Base-by-base conservation (phyloP, 345 rosid genomes). In the Hevea brasiliensis region DNA sequence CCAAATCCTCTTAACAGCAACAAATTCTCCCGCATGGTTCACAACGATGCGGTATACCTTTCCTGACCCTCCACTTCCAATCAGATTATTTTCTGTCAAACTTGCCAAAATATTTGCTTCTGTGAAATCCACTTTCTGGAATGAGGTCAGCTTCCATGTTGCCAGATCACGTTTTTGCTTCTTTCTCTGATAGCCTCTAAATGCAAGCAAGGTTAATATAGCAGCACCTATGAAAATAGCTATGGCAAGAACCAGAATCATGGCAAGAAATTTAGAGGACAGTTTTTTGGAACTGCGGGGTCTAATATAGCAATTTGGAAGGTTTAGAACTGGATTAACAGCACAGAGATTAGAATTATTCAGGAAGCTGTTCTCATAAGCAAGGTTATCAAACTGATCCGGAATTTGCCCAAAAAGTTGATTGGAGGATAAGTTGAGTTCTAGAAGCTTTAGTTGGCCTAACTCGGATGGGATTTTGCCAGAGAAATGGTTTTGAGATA, bases 61-160 rank as follows among this genome's bases (percentile, higher is more conserved):
- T 20, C 98, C 99, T 1, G 96, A 89, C 21, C 98, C 98, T 3
- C 99, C 99, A 45, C 92, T 89, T 58, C 99, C 99, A 6, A 95
- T 85, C 80, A 90, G 81, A 65, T 89, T 90, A n/a, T 67, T 61
- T 45, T 95, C 99, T 67, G 84, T 85, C 83, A 95, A 74, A 67
- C 79, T 89, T 51, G 86, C 77, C 80, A 95, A 35, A 50, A 95
- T 83, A 73, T 79, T 83, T 6, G 80, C 87, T 71, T 86, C 89
- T 1, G 86, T 82, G 78, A 95, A 95, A 41, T 87, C 85, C 73
- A 92, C 75, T 56, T 77, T 81, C 32, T 92, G 97, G 76, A 94
- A 94, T 0, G 97, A 86, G 23, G 95, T 94, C 23, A 94, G 77
- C 84, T 90, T 90, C 97, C 98, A 95, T 26, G 88, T 79, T 41